Base-by-base conservation (phyloP, 1,139 yeast genomes). In the Yamadazyma dendronema region DNA sequence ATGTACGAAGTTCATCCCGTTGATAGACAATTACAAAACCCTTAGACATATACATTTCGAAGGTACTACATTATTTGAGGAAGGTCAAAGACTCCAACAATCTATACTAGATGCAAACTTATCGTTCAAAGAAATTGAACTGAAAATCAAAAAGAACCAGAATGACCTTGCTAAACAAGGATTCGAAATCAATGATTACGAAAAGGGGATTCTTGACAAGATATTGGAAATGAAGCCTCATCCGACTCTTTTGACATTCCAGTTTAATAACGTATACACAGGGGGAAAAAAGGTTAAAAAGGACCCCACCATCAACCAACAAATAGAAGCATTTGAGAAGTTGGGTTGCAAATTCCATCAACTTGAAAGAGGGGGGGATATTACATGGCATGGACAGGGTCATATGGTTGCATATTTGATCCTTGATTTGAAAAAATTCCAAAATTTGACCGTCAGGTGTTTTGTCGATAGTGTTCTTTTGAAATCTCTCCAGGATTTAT, bases 351-450 rank as follows among this genome's bases (percentile, higher is more conserved):
- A 54, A 25, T 86, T 79, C 53, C 75, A 81, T 19, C 95, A 87
- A 52, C 75, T 94, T 0, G 81, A 80, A 42, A 70, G 99, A 43
- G 99, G 99, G n/a, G 99, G 99, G 0, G 95, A 92, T 56, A 80
- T 92, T 1, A 92, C 98, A 0, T 94, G 88, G 73, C 99, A 94
- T 62, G 97, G 97, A 0, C 83, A 90, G 2, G 98, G 98, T 0
- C 99, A 94, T 59, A 59, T 89, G 31, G 96, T 90, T 3, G 81
- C 88, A 3, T 94, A 90, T 54, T 81, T 94, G 13, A 73, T 94
- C 3, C 43, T 94, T 31, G 97, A 92, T 56, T 66, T 92, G 38
- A 72, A 74, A 44, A 71, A 76, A 31, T 84, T 85, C 50, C 52
- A 61, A 28, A 62, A 74, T 34, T 65, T 89, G 30, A 73, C 86